These are phyloP conservation scores for Eimeria acervulina DNA, from an alignment of 169 alveolate species.

Conservation along the genomic window DNA sequence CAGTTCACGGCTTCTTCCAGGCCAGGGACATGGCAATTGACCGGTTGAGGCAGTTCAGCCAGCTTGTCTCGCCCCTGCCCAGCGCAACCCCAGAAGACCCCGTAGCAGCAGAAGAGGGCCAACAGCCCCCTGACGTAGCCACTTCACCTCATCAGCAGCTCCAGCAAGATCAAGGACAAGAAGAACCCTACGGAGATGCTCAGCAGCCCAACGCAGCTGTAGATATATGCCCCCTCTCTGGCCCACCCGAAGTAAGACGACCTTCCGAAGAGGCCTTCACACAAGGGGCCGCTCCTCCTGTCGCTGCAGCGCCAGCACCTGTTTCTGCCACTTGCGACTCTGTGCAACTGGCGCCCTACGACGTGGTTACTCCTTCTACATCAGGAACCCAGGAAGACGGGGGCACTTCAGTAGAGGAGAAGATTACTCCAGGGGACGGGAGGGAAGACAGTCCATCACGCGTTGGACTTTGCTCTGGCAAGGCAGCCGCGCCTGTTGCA, in stretches of 20 bases:
- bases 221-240: neutral
- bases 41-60: slow-evolving; percentile 75
- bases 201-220: slow-evolving; percentile 2
- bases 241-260: neutral
- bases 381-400: neutral
- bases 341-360: neutral
- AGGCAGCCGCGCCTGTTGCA: neutral
- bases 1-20: slow-evolving; percentile 81
- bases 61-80: slow-evolving; percentile 58
- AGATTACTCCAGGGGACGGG: neutral
- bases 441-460: neutral
- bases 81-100: slow-evolving; percentile 3
- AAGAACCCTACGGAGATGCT: neutral
- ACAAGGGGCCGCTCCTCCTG: neutral
- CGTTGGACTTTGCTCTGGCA: neutral
- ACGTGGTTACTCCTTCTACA: slow-evolving; percentile 1
- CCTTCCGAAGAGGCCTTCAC: neutral
- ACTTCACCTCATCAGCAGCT: neutral
- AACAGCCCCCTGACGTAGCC: neutral
- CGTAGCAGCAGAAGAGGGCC: slow-evolving; percentile 31
- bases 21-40: slow-evolving; percentile 84
- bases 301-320: neutral
- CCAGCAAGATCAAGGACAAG: slow-evolving; percentile 40
- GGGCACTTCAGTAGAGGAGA: neutral
- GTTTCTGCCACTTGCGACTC: slow-evolving; percentile 5